These are phyloP conservation scores for Grammothele lineata DNA, from an alignment of 768 basidiomycete species.

Conservation along the genomic window DNA sequence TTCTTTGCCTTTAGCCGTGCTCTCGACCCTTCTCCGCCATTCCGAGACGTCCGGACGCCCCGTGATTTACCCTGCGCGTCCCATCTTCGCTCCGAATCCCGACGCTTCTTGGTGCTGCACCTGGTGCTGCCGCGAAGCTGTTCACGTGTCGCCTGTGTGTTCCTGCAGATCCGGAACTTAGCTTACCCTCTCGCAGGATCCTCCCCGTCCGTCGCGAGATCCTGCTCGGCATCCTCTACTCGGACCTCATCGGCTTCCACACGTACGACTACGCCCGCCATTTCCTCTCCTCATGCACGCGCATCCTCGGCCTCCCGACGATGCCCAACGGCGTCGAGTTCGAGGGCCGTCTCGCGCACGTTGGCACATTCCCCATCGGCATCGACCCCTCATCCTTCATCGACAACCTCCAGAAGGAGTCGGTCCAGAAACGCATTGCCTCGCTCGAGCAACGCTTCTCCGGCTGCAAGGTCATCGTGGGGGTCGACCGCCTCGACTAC, in stretches of 20 bases:
- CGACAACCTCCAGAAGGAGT: conserved; percentile 74
- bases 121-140: conserved; percentile 5
- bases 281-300: conserved; percentile 97
- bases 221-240: conserved; percentile 91
- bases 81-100: conserved; percentile 4
- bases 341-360: conserved; percentile 90
- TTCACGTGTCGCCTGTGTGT: no score
- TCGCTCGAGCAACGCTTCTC: conserved; percentile 87
- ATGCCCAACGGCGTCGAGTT: conserved; percentile 99
- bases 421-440: conserved; percentile 76
- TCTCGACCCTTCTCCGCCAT: background rate
- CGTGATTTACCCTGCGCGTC: conserved; percentile 3
- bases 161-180: no score
- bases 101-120: background rate
- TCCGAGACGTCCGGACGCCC: background rate
- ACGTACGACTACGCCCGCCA: conserved; percentile 99
- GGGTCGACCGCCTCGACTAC: conserved; percentile 97
- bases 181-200: conserved; percentile 60
- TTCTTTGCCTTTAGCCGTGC: no score
- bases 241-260: conserved; percentile 98
- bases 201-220: conserved; percentile 97
- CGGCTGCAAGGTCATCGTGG: conserved; percentile 95
- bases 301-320: conserved; percentile 90
- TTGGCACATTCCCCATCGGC: conserved; percentile 98
- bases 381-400: conserved; percentile 94